Percentiles rank a stretch among this genome's conserved stretches.
These are phyloP conservation scores for Blechomonas ayalai DNA, from an alignment of 208 protist genomes.

Conservation along the genomic window DNA sequence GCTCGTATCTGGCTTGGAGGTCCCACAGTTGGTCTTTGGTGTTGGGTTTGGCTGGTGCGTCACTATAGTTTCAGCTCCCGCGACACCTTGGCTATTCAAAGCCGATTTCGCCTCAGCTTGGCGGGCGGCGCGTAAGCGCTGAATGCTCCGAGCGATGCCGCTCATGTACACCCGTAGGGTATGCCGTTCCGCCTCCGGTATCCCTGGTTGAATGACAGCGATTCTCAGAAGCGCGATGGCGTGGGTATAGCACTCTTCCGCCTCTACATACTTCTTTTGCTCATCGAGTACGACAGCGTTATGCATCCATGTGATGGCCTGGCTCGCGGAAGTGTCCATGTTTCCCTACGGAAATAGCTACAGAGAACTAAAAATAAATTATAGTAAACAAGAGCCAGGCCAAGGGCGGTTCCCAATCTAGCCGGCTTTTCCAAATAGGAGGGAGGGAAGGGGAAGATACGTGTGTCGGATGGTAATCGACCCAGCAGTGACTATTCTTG, in stretches of 20 bases:
- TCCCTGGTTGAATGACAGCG: conserved; percentile 16
- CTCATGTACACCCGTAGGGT: conserved; percentile 49
- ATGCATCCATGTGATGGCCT: conserved; percentile 22
- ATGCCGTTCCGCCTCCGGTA: conserved; percentile 24
- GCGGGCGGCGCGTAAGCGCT: conserved; percentile 22
- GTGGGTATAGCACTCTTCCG: conserved; percentile 67
- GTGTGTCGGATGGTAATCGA: neutral
- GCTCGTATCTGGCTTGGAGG: neutral
- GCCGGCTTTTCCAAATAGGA: neutral
- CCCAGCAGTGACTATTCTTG: neutral
- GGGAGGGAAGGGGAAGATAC: no score
- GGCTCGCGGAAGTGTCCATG: neutral
- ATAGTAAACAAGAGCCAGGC: neutral
- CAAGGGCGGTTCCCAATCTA: neutral
- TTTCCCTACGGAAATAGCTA: neutral
- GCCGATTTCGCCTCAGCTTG: neutral
- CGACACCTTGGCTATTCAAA: no score
- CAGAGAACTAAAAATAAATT: neutral
- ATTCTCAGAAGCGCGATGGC: conserved; percentile 38
- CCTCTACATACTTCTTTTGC: conserved; percentile 28
- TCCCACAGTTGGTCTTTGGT: no score
- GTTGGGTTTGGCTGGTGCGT: no score
- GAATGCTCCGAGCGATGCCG: conserved; percentile 50
- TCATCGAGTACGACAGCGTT: conserved; percentile 49
- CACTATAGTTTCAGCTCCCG: no score